Evolutionary conservation across 148 eudicot species (phyloP), one percentile per base, ranked within the genome.

Genomic region (Rhododendron williamsianum): DNA sequence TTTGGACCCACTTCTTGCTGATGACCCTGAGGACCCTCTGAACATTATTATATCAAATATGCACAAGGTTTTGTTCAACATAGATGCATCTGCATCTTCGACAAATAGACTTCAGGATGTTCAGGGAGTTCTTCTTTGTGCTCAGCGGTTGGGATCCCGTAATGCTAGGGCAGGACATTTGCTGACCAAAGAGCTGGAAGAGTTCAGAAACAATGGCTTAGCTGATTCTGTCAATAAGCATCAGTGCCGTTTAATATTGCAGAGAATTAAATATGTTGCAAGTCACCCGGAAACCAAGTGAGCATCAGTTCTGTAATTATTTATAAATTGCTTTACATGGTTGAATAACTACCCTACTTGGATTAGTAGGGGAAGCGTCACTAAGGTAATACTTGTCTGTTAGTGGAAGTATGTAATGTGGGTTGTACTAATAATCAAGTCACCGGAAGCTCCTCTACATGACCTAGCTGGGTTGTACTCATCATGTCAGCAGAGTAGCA

Each of bases 201-300:
- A 97, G 89, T 97, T 94, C 85, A 91, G 98, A 90, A 92, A 77
- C 82, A 86, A 91, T 89, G 86, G 89, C 36, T 85, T 90, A 86
- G 95, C 98, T 85, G 98, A 97, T 92, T 95, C 99, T 82, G 99
- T 97, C 86, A 97, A 92, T 83, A 97, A 97, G 87, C 98, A 97
- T 88, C 99, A 97, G 78, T 91, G 95, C 88, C 98, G 98, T 54
- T 87, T 95, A 84, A 94, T 97, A 89, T 84, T 95, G 89, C 99
- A 93, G 89, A 90, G 99, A 86, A 93, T 97, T 84, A 95, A 95
- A 90, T 97, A 95, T 91, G 95, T 92, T 76, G 81, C 92, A 27
- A 87, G 82, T 86, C 98, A 92, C 89, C 85, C 98, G 2, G 98
- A 94, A 27, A 84, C 87, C 89, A 93, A 93, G 98, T 95, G 60